A percentile compares a stretch with the other conserved stretches of the same genome.
These are phyloP conservation scores for Tolypocladium amazonense DNA, from an alignment of 2,329 filamentous ascomycete genomes.

Conservation along the genomic window DNA sequence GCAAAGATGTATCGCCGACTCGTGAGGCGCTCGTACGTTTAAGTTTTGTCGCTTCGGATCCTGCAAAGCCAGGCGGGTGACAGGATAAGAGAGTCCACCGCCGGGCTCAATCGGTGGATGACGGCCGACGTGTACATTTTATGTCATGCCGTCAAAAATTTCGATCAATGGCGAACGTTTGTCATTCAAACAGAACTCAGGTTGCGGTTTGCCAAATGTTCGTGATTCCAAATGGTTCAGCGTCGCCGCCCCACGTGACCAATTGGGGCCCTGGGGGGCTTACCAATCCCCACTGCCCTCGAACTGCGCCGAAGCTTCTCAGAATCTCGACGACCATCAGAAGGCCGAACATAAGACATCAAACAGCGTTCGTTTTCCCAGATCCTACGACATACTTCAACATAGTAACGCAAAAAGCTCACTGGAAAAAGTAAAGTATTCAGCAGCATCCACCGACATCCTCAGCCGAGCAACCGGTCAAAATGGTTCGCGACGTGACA, in stretches of 20 bases:
- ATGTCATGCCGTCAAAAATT: not conserved
- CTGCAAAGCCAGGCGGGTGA: not conserved
- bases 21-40: too few relatives aligned
- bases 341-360: not conserved
- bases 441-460: not conserved
- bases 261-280: not conserved
- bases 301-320: not conserved
- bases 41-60: too few relatives aligned
- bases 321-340: too few relatives aligned
- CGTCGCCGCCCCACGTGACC: not conserved
- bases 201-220: not conserved
- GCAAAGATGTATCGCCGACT: too few relatives aligned
- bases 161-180: too few relatives aligned
- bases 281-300: not conserved
- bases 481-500: slow-evolving; percentile 16
- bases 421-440: not conserved
- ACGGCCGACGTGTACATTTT: not conserved
- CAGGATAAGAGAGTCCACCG: too few relatives aligned
- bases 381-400: not conserved
- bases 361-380: not conserved
- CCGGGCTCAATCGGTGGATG: not conserved
- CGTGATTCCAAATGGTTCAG: not conserved
- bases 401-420: not conserved
- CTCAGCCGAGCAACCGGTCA: not conserved
- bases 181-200: too few relatives aligned